phyloP scores from a whole-genome alignment of 2,329 filamentous ascomycete genomes.

The Dothistroma pini region DNA sequence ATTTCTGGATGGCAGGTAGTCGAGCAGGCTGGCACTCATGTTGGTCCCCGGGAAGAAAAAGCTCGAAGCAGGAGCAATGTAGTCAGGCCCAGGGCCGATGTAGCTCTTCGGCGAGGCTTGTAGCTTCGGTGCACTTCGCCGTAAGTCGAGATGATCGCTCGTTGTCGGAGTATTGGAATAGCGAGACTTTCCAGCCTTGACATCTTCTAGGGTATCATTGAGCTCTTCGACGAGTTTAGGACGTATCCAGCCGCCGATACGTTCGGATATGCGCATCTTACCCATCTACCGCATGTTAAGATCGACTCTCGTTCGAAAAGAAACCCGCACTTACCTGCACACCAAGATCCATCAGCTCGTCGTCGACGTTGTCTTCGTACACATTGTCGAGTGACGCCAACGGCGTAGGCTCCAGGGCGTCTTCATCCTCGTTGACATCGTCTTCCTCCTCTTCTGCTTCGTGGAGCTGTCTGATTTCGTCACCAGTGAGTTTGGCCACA shows the following conservation, averaged over 20 bases:
- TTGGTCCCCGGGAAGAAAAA: slow-evolving; percentile 59
- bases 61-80: slow-evolving; percentile 64
- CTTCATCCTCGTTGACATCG: slow-evolving; percentile 51
- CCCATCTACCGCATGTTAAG: slow-evolving; percentile 69
- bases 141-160: slow-evolving; percentile 21
- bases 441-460: slow-evolving; percentile 56
- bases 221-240: slow-evolving; percentile 70
- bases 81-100: slow-evolving; percentile 61
- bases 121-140: slow-evolving; percentile 20
- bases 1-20: slow-evolving; percentile 57
- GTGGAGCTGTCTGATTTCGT: slow-evolving; percentile 42
- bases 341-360: slow-evolving; percentile 68
- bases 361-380: slow-evolving; percentile 63
- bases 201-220: slow-evolving; percentile 32
- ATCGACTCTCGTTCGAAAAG: slow-evolving; percentile 33
- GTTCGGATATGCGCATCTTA: slow-evolving; percentile 68
- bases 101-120: slow-evolving; percentile 43
- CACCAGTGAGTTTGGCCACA: slow-evolving; percentile 16
- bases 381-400: slow-evolving; percentile 62
- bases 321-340: slow-evolving; percentile 44
- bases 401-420: slow-evolving; percentile 59
- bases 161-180: slow-evolving; percentile 15
- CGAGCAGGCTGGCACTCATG: slow-evolving; percentile 51
- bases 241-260: slow-evolving; percentile 68
- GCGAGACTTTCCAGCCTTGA: slow-evolving; percentile 28